Evolutionary conservation across 2,329 filamentous ascomycete species (phyloP).

Genomic region (Moelleriella libera): DNA sequence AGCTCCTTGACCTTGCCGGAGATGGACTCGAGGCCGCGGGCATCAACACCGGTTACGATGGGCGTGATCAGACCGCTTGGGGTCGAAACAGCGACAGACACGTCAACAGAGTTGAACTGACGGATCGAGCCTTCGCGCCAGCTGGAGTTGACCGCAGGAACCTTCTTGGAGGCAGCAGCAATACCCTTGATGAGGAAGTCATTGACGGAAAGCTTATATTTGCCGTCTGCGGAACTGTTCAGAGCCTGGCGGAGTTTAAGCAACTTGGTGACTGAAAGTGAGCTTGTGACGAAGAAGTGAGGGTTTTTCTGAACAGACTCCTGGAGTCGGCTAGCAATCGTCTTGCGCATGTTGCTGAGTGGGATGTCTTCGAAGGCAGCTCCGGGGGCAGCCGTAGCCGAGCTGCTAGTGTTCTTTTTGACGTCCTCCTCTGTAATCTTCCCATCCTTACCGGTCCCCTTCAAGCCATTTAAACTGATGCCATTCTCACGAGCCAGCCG

Average conservation of each 20-base stretch:
- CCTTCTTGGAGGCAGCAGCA: conserved; percentile 76
- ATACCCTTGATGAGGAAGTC: conserved; percentile 98
- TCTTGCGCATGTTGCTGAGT: conserved; percentile 91
- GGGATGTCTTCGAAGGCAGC: conserved; percentile 73
- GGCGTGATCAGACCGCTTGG: conserved; percentile 92
- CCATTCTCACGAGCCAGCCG: conserved; percentile 76
- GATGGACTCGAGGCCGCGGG: conserved; percentile 76
- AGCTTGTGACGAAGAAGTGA: conserved; percentile 92
- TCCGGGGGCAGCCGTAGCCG: conserved; percentile 37
- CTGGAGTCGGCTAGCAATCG: conserved; percentile 80
- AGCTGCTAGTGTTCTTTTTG: conserved; percentile 62
- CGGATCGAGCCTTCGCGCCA: conserved; percentile 88
- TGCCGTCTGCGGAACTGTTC: conserved; percentile 75
- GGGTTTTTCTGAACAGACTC: conserved; percentile 87
- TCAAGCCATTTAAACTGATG: conserved; percentile 61
- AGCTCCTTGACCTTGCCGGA: conserved; percentile 88
- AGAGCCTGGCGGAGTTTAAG: conserved; percentile 90
- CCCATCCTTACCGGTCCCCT: conserved; percentile 76
- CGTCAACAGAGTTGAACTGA: conserved; percentile 84
- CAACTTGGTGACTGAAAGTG: conserved; percentile 86
- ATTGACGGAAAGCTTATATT: conserved; percentile 99
- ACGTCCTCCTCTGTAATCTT: conserved; percentile 86
- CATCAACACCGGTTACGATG: conserved; percentile 82
- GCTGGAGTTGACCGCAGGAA: conserved; percentile 88
- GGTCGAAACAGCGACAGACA: conserved; percentile 90